Conservation (phyloP, 2,329 filamentous ascomycete species). For the Fusarium staphyleae region DNA sequence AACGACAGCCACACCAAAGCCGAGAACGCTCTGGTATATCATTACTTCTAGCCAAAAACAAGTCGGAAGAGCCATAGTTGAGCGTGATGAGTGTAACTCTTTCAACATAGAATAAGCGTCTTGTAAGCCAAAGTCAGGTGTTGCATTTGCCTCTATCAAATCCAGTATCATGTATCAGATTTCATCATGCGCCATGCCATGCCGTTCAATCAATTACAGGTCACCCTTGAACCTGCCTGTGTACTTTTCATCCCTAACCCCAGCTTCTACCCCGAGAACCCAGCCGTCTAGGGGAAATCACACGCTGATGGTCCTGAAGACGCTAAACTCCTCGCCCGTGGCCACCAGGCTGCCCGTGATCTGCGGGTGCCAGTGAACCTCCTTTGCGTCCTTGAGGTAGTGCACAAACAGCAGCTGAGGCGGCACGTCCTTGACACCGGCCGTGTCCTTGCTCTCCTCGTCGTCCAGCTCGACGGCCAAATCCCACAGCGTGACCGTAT, state of each 20-base stretch:
- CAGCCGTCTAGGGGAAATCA: constrained; percentile 48
- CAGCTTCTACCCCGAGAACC: neutral
- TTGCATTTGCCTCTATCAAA: constrained; percentile 32
- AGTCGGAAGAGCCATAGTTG: no score
- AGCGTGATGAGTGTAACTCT: no score
- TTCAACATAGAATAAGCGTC: neutral
- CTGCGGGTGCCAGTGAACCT: constrained; percentile 97
- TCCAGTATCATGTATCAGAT: constrained; percentile 22
- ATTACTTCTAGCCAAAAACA: no score
- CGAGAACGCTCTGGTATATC: no score
- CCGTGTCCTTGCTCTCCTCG: constrained; percentile 91
- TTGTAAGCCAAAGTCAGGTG: constrained; percentile 10
- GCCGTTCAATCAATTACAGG: constrained; percentile 36
- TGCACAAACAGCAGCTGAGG: constrained; percentile 96
- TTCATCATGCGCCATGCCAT: constrained; percentile 36
- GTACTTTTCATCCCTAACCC: constrained; percentile 22
- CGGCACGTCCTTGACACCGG: constrained; percentile 86
- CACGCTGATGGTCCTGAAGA: constrained; percentile 85
- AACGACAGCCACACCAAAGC: no score
- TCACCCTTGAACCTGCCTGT: constrained; percentile 17
- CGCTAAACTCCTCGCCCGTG: constrained; percentile 88
- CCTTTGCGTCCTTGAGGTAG: constrained; percentile 93
- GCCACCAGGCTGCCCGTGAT: constrained; percentile 89
- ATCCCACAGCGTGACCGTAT: constrained; percentile 96
- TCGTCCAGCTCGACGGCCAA: constrained; percentile 95